Conservation (phyloP, 176 grass and related monocot species). For the Microstegium vimineum region DNA sequence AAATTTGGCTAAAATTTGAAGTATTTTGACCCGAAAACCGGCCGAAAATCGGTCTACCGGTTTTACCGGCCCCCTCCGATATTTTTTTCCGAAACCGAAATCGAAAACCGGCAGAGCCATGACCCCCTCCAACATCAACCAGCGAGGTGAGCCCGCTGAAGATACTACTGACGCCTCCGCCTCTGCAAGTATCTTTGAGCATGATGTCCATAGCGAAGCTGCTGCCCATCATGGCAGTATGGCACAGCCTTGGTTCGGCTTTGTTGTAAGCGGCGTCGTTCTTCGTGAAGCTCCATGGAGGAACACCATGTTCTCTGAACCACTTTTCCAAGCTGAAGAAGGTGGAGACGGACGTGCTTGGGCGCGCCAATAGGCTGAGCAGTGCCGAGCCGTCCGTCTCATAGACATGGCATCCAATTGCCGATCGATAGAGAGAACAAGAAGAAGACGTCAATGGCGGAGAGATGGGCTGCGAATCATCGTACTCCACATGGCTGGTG, state of each 20-base stretch:
- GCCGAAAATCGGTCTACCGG: too few relatives aligned
- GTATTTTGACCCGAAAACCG: too few relatives aligned
- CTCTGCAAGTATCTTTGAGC: background rate
- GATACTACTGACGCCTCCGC: background rate
- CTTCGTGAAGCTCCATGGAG: background rate
- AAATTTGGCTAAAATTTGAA: too few relatives aligned
- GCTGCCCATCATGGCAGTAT: background rate
- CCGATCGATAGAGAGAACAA: too few relatives aligned
- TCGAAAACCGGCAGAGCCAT: too few relatives aligned
- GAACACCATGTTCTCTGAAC: background rate
- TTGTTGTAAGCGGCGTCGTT: background rate
- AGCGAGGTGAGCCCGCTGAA: conserved; percentile 27
- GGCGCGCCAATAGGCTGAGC: background rate
- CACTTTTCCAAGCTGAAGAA: background rate
- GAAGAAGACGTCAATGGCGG: too few relatives aligned
- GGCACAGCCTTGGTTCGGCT: background rate
- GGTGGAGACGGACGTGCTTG: background rate
- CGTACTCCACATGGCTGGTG: too few relatives aligned
- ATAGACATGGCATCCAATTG: too few relatives aligned
- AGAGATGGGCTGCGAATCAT: too few relatives aligned
- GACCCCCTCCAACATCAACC: conserved; percentile 33
- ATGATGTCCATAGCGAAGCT: conserved; percentile 20
- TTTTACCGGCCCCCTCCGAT: too few relatives aligned
- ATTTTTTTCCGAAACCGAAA: too few relatives aligned
- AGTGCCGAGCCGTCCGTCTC: too few relatives aligned